Base-by-base conservation (phyloP, 345 rosid genomes). In the Adansonia digitata region DNA sequence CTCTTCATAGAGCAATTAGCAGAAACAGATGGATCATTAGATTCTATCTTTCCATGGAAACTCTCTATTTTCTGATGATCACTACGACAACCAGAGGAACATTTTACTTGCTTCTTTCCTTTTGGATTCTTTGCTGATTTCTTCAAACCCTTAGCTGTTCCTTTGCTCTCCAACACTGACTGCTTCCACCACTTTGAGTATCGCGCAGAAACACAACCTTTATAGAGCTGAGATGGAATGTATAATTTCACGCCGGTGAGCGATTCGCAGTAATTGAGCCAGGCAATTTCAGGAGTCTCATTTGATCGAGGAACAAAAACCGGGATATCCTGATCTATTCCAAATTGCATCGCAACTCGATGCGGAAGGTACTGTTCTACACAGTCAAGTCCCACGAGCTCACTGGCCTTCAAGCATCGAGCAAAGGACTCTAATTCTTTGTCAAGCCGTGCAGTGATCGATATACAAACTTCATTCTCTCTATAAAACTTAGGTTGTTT, bases 181-280 rank as follows among this genome's bases (percentile, higher is more conserved):
- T 76, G 68, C 35, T 69, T 83, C 90, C 92, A 80, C 93, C 93
- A 89, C 22, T 82, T 65, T 24, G 67, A 62, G 79, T 86, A 85
- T 13, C 17, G 39, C 4, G 65, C 26, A 2, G 91, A 82, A 42
- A 85, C 72, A 76, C 79, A 62, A 13, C 83, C 34, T 57, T 45
- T 56, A 26, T 68, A 78, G 7, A 48, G 39, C n/a, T 82, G 78
- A 14, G 92, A 77, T 20, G 91, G 89, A 57, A 88, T 76, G 77
- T 71, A 79, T 11, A 82, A 52, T 7, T 75, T 74, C 35, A 34
- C 56, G 64, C 63, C 80, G 49, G 61, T 59, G 7, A 85, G 34
- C 40, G 85, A 81, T 52, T 66, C 86, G 22, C 7, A 76, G 78
- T 82, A 88, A 4, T 68, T 64, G n/a, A 26, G 43, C 84, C 81